Conservation (phyloP, 352 stramenopile genomes). For the Saprolegnia parasitica region DNA sequence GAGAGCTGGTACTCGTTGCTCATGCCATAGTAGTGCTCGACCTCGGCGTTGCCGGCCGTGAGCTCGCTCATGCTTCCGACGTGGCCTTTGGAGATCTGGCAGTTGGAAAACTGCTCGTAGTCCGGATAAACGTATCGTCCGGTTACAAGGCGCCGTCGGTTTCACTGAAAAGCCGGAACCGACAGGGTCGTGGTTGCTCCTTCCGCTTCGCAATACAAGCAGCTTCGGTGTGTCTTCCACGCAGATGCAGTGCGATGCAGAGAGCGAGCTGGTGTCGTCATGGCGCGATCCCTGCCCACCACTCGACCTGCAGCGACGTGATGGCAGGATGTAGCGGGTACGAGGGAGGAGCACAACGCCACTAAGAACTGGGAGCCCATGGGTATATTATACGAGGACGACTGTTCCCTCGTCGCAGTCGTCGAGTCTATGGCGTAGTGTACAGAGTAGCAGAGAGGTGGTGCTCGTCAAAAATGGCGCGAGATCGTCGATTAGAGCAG, state of each 20-base stretch:
- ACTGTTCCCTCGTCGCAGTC: too few relatives aligned
- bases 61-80: constrained; percentile 25
- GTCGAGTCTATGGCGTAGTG: neutral
- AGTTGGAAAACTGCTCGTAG: neutral
- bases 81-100: neutral
- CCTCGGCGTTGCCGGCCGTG: constrained; percentile 27
- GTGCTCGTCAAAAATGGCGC: neutral
- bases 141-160: neutral
- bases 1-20: constrained; percentile 74
- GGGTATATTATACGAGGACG: too few relatives aligned
- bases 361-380: too few relatives aligned
- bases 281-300: too few relatives aligned
- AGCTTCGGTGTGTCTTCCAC: too few relatives aligned
- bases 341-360: too few relatives aligned
- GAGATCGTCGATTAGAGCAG: neutral
- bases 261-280: too few relatives aligned
- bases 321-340: too few relatives aligned
- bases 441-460: neutral
- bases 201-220: too few relatives aligned
- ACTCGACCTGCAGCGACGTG: too few relatives aligned
- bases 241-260: too few relatives aligned
- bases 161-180: constrained; percentile 1
- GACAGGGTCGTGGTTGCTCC: neutral
- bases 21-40: constrained; percentile 34
- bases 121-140: neutral